Evolutionary conservation across 164 flowering plant genomes (phyloP), one percentile per base, ranked within the genome.

Genomic region (Saururus chinensis): DNA sequence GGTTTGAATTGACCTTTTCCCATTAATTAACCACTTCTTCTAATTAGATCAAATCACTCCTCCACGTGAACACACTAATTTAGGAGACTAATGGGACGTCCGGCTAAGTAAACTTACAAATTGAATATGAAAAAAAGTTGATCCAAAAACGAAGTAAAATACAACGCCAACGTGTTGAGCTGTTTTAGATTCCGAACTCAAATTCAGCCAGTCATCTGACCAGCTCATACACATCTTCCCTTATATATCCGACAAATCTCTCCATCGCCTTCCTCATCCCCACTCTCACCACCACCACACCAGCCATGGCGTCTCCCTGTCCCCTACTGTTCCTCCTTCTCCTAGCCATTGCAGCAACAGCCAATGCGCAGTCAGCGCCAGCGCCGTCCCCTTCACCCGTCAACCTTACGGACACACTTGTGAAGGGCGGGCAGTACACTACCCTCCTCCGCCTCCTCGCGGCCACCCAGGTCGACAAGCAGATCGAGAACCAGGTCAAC

Each of bases 391-490:
- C 60, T 13, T 42, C 68, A 4, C 75, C 86, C 0, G 19, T 73
- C 59, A 88, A 92, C 78, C 61, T 92, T 64, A 89, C 92, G 7
- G 87, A 57, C 0, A 76, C 85, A 61, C 93, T 92, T 14, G 83
- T 68, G 10, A 78, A 81, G 53, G 62, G 26, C 1, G 87, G 91
- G 35, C 88, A 84, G 22, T 92, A 10, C 87, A 75, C 75, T 55
- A 64, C 68, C 57, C 74, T 92, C 69, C 76, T 83, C 21, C 84
- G 80, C 57, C 84, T 87, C 60, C 72, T 92, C 12, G 53, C 17
- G 19, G 0, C 74, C 4, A 86, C 84, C 51, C 84, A 84, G 56
- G 68, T 79, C 4, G 73, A 16, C n/a, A 56, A 1, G 68, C 92
- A 87, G 52, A 68, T 92, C 56, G 57, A 57, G 21, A 82, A 66